Conservation (phyloP, 768 basidiomycete genomes). For the Suillus sp. region DNA sequence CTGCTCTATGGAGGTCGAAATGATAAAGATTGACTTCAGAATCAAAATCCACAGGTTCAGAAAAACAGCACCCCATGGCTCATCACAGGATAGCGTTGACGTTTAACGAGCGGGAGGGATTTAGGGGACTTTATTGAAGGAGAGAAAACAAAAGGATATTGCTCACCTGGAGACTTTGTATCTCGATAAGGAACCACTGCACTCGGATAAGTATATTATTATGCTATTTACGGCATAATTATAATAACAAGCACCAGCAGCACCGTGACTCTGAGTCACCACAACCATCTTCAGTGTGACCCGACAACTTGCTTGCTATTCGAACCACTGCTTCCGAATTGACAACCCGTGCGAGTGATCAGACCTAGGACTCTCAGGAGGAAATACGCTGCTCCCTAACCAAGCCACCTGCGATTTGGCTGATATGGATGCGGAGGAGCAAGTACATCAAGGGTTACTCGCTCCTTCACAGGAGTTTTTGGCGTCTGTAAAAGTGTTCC, state of each 20-base stretch:
- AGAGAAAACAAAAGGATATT: constrained; percentile 38
- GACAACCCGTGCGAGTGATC: not conserved
- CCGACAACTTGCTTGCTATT: not conserved
- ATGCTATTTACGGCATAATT: constrained; percentile 8
- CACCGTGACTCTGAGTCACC: not conserved
- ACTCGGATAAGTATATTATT: constrained; percentile 1
- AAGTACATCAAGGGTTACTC: constrained; percentile 36
- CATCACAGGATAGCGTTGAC: constrained; percentile 39
- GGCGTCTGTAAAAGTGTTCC: constrained; percentile 72
- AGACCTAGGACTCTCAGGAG: not conserved
- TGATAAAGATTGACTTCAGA: constrained; percentile 89
- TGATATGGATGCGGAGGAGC: constrained; percentile 40
- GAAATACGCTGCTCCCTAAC: constrained; percentile 4
- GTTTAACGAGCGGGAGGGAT: constrained; percentile 29
- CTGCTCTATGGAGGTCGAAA: constrained; percentile 93
- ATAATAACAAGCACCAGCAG: not conserved
- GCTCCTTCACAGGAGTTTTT: constrained; percentile 60
- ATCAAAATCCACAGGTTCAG: constrained; percentile 84
- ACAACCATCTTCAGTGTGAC: not conserved
- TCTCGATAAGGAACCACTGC: constrained; percentile 11
- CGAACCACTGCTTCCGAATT: not conserved
- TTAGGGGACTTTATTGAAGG: constrained; percentile 27
- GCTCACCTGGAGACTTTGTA: constrained; percentile 28
- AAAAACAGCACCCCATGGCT: constrained; percentile 61
- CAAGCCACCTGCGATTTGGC: constrained; percentile 7